Conservation (phyloP, 2,329 filamentous ascomycete genomes). For the Alternaria brassicicola region DNA sequence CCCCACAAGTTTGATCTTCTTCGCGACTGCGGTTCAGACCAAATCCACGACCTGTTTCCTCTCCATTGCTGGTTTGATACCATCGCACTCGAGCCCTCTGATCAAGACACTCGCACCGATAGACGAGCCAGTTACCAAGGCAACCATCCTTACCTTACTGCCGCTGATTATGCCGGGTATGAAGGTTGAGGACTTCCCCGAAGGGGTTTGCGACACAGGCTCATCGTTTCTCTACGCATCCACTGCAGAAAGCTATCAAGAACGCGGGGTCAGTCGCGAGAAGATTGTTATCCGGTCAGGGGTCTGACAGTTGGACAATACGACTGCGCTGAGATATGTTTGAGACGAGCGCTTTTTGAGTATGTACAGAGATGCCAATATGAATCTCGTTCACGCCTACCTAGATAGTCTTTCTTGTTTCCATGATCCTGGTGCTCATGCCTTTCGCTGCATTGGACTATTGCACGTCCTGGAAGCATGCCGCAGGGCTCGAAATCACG, state of each 20-base stretch:
- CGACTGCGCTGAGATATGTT: too few species aligned
- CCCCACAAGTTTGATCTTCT: slow-evolving; percentile 29
- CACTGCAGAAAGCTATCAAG: slow-evolving; percentile 28
- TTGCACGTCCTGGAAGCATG: background rate
- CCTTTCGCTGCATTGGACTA: too few species aligned
- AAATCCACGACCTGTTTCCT: slow-evolving; percentile 42
- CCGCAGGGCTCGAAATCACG: background rate
- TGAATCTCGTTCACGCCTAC: too few species aligned
- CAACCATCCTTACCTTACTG: slow-evolving; percentile 26
- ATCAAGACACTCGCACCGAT: slow-evolving; percentile 30
- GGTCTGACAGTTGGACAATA: background rate
- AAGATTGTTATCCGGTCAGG: slow-evolving; percentile 39
- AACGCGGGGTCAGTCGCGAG: slow-evolving; percentile 37
- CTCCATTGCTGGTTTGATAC: slow-evolving; percentile 53
- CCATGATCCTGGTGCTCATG: too few species aligned
- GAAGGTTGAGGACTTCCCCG: slow-evolving; percentile 18
- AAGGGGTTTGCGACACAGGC: slow-evolving; percentile 26
- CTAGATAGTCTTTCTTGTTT: too few species aligned
- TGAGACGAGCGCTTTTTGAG: too few species aligned
- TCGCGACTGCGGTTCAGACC: slow-evolving; percentile 21
- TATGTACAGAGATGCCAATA: too few species aligned
- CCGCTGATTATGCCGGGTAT: slow-evolving; percentile 22
- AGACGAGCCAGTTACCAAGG: slow-evolving; percentile 27
- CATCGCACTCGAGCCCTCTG: slow-evolving; percentile 40
- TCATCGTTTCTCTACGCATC: slow-evolving; percentile 28